phyloP scores from a whole-genome alignment of 1,139 yeast genomes.

The Sugiyamaella sp. region DNA sequence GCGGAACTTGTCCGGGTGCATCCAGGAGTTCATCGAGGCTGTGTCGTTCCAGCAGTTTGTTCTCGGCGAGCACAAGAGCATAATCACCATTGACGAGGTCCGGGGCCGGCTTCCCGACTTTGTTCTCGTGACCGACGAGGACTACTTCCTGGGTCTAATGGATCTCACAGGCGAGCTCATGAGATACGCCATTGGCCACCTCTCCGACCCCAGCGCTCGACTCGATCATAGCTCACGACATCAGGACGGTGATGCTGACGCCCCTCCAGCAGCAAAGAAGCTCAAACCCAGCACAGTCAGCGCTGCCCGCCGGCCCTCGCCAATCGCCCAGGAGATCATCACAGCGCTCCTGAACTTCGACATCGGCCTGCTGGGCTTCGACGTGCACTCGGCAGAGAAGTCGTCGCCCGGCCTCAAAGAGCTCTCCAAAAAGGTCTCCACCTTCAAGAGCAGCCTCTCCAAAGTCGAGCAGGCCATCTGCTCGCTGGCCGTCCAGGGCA shows the following conservation, averaged over 20 bases:
- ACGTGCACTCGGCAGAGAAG: slow-evolving; percentile 7
- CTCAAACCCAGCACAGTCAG: slow-evolving; percentile 4
- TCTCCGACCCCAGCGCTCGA: not conserved
- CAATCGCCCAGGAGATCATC: slow-evolving; percentile 26
- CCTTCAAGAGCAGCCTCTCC: slow-evolving; percentile 30
- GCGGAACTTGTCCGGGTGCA: slow-evolving; percentile 32
- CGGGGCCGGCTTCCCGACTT: slow-evolving; percentile 20
- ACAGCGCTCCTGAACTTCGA: slow-evolving; percentile 26
- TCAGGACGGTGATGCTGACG: not conserved
- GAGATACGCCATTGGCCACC: slow-evolving; percentile 43
- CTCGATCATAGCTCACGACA: not conserved
- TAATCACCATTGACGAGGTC: slow-evolving; percentile 26
- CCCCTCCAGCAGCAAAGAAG: slow-evolving; percentile 1
- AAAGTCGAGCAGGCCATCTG: slow-evolving; percentile 34
- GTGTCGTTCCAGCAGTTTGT: slow-evolving; percentile 45
- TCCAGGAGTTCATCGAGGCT: slow-evolving; percentile 49
- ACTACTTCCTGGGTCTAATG: slow-evolving; percentile 48
- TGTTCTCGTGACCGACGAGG: slow-evolving; percentile 31
- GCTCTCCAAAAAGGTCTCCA: slow-evolving; percentile 29
- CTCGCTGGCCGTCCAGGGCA: slow-evolving; percentile 19
- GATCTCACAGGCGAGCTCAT: slow-evolving; percentile 51
- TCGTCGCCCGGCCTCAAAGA: slow-evolving; percentile 25
- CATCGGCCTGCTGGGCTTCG: slow-evolving; percentile 17
- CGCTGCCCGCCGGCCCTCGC: slow-evolving; percentile 22
- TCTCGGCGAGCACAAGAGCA: slow-evolving; percentile 17